A percentile compares a stretch with the other conserved stretches of the same genome.
Conservation (phyloP, 768 basidiomycete species). For the Aureoboletus auriporus region DNA sequence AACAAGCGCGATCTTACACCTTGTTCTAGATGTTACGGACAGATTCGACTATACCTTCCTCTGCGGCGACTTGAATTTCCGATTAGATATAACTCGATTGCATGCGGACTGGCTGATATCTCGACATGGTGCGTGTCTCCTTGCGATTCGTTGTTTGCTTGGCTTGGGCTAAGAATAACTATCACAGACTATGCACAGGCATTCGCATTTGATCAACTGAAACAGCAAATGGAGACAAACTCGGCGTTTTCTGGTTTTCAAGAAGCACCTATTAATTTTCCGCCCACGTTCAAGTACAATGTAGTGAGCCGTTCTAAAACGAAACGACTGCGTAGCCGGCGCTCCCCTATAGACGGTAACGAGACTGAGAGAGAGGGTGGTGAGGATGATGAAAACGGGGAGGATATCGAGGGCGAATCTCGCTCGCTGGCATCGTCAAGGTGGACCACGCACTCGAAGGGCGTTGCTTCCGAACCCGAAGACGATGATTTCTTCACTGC, state of each 20-base stretch:
- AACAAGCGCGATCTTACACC: conserved; percentile 6
- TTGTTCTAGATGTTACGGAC: conserved; percentile 64
- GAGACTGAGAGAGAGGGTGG: conserved; percentile 37
- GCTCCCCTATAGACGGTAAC: conserved; percentile 36
- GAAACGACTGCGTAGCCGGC: conserved; percentile 34
- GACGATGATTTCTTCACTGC: conserved; percentile 40
- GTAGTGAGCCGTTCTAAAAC: conserved; percentile 56
- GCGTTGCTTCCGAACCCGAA: conserved; percentile 31
- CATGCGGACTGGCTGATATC: conserved; percentile 95
- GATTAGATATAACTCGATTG: conserved; percentile 80
- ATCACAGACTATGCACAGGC: conserved; percentile 75
- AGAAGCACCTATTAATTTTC: conserved; percentile 79
- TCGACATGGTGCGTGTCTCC: conserved; percentile 52
- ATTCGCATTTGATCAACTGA: conserved; percentile 86
- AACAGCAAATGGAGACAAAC: conserved; percentile 66
- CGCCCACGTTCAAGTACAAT: conserved; percentile 94
- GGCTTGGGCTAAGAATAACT: conserved; percentile 6
- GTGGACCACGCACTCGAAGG: conserved; percentile 42
- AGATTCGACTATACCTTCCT: conserved; percentile 87
- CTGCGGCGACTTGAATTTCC: conserved; percentile 90
- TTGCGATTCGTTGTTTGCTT: neutral
- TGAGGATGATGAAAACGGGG: conserved; percentile 34
- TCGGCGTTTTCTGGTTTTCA: conserved; percentile 72
- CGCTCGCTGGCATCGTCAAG: conserved; percentile 53
- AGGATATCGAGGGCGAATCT: conserved; percentile 43